Evolutionary conservation across 169 alveolate species (phyloP), one percentile per base, ranked within the genome.

Genomic region (Plasmodium relictum): DNA sequence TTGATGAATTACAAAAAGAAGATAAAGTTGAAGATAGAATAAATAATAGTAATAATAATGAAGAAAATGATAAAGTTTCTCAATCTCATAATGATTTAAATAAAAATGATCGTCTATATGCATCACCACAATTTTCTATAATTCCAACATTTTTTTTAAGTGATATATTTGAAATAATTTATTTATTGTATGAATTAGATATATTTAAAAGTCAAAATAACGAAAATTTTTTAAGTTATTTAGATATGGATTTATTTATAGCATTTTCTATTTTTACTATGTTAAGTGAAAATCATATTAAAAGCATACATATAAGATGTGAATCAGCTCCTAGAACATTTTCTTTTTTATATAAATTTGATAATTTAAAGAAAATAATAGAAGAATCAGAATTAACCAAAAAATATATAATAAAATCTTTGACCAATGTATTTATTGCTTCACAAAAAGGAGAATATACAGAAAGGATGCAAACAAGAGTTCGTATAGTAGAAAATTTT

Each of bases 231-330:
- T 24, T 92, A 73, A 74, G 89, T 74, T 93, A 91, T 65, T 78
- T 95, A 94, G 96, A 96, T 73, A 86, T 94, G 54, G 98, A 96
- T 71, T 92, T 96, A 14, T 88, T 95, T 59, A 76, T 95, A 39
- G 92, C 98, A 2, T 73, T 94, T 20, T 88, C 96, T 62, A 89
- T 96, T 16, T 93, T 92, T 45, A 89, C 96, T 31, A 96, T 96
- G 97, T 91, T 88, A 62, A 85, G 94, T 22, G 95, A 95, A 22
- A 61, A 76, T 50, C 89, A 88, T 73, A 94, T 96, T 73, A 95
- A 93, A 63, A 96, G 96, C 69, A 93, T 95, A 4, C 98, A 96
- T 56, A 72, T 93, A 39, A 95, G 97, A 45, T 96, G 97, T 76
- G 98, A 96, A 78, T 94, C 92, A n/a, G 93, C 95, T 68, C 91